Evolutionary conservation across 768 basidiomycete species (phyloP).

Genomic region (Hygrophorus russula): DNA sequence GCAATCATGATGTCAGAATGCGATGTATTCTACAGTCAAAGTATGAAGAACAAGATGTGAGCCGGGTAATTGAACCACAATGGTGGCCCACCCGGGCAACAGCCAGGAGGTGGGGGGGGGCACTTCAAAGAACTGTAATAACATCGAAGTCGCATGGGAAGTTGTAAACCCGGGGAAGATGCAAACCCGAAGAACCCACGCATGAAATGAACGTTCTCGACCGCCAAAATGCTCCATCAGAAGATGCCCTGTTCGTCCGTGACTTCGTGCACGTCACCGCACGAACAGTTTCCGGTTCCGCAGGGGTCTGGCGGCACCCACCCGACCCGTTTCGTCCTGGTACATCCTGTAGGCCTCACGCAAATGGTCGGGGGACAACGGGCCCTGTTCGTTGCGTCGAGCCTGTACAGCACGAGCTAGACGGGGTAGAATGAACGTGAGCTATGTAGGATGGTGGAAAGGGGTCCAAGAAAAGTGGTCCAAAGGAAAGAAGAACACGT

Average conservation of each 20-base stretch:
- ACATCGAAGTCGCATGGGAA: no score
- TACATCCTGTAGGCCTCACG: constrained; percentile 84
- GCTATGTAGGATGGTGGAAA: background rate
- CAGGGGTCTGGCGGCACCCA: constrained; percentile 66
- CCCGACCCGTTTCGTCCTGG: constrained; percentile 68
- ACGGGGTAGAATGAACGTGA: background rate
- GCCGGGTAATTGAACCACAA: no score
- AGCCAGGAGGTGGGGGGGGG: no score
- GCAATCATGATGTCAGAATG: no score
- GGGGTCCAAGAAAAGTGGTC: background rate
- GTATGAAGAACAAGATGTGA: no score
- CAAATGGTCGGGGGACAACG: constrained; percentile 79
- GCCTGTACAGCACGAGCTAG: constrained; percentile 69
- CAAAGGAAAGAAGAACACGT: constrained; percentile 8
- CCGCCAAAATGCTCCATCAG: background rate
- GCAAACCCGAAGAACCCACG: no score
- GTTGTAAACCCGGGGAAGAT: no score
- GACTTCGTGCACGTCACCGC: background rate
- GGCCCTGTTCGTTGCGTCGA: constrained; percentile 61
- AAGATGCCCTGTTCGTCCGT: no score
- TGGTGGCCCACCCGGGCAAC: no score
- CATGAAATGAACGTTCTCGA: background rate
- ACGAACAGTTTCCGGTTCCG: constrained; percentile 67
- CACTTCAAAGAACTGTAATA: no score
- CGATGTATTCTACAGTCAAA: no score